Evolutionary conservation across 768 basidiomycete species (phyloP), one percentile per base, ranked within the genome.

Genomic region (Phanerochaete sordida): DNA sequence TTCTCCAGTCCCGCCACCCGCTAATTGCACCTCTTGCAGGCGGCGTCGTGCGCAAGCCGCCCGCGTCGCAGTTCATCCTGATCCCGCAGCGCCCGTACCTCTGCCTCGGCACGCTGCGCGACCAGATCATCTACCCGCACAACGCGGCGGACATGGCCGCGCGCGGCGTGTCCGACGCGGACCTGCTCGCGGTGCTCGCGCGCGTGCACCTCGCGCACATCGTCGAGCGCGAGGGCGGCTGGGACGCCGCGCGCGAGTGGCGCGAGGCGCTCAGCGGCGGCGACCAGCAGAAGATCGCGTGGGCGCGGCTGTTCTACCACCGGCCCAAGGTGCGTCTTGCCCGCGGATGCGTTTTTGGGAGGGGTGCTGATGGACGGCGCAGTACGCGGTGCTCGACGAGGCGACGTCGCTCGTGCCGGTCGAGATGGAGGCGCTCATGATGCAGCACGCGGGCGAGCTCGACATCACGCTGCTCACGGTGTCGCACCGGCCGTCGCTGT

Each of bases 351-450:
- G 11, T 26, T 5, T 28, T 39, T 11, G 24, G 49, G 19, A 5
- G 13, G 30, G 19, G 24, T 39, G 11, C 49, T 46, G 47, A 55
- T 16, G n/a, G n/a, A 44, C 19, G 43, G n/a, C 13, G 19, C 66
- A 95, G 93, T 98, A 96, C 66, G 96, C 95, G 12, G 94, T 98
- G 59, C 79, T 98, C 50, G 96, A 99, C 67, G 96, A 99, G 71
- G 95, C 95, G 56, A 98, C 96, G 3, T 93, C 91, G 19, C 86
- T 95, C 3, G 95, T 99, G 8, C 95, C 95, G 2, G 83, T 88
- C 4, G 93, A 95, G 55, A 87, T 95, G 72, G 96, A 98, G 75
- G 93, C 90, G 53, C 77, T 82, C 74, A 95, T 98, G 93, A 98
- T 96, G 87, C 91, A 93, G 69, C 84, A 91, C 66, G 95, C 95